Base-by-base conservation (phyloP, 169 alveolate genomes). In the Cryptosporidium bovis region DNA sequence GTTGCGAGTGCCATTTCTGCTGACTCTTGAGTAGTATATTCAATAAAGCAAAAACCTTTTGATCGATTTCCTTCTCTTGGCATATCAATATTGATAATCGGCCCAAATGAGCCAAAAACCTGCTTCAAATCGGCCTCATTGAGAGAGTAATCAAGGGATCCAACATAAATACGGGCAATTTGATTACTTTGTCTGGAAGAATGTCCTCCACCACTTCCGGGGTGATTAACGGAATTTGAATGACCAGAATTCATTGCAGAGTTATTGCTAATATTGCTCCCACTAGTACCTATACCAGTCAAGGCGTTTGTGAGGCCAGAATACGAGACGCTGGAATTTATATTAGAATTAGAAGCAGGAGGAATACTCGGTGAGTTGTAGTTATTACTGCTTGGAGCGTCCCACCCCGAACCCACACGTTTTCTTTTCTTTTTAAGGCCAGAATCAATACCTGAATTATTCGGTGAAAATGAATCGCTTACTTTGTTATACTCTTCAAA, bases 61-160 rank as follows among this genome's bases (percentile, higher is more conserved):
- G 94, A 91, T 58, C 94, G 92, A 65, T 84, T 91, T 3, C 94
- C 94, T 51, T 91, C 94, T 66, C 91, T 90, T 65, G 94, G 94
- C 94, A 91, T 91, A 34, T 91, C 94, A 24, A 91, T 89, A 48
- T 87, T 65, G 60, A 83, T 62, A 12, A 91, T 90, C 15, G 94
- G 65, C 3, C 94, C 94, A 60, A 91, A 91, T 6, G 94, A 91
- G 82, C 83, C 82, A 90, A 83, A 90, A 40, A 91, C 94, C 56
- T 84, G 82, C 71, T 83, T 90, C 24, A 91, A 51, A 29, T 91
- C 93, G 29, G 83, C 84, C 65, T 84, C 94, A 58, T 91, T 91
- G 34, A 91, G 65, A 51, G 92, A 90, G 82, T 91, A 91, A 89
- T 91, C 94, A n/a, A 91, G 68, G 16, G 90, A 71, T 16, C 94